Evolutionary conservation across 2,329 filamentous ascomycete species (phyloP).

Genomic region (Pseudogymnoascus sp.): DNA sequence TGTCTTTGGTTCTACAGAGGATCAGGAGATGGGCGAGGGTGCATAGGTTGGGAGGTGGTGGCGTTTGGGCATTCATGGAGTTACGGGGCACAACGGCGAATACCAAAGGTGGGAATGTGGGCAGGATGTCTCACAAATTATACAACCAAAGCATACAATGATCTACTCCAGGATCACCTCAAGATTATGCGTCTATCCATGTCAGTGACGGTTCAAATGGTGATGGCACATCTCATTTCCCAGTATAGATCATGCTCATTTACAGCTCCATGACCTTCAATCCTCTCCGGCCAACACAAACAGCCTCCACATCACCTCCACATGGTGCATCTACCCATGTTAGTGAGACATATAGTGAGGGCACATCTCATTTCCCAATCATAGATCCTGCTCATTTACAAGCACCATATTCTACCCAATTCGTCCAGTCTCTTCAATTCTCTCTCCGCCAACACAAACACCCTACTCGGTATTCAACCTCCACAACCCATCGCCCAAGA

Average conservation of each 20-base stretch:
- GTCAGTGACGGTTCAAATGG: background rate
- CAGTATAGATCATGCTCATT: background rate
- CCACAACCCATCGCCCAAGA: conserved; percentile 90
- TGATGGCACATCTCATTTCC: background rate
- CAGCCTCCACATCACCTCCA: background rate
- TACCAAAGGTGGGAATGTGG: background rate
- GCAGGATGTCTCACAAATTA: background rate
- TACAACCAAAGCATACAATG: background rate
- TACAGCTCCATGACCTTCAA: background rate
- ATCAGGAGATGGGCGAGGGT: conserved; percentile 33
- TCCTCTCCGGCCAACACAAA: too few relatives aligned
- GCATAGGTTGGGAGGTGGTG: conserved; percentile 26
- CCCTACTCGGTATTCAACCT: conserved; percentile 31
- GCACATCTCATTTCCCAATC: background rate
- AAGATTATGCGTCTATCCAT: background rate
- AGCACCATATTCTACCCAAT: background rate
- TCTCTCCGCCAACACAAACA: background rate
- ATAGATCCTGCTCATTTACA: background rate
- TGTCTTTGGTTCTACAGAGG: conserved; percentile 32
- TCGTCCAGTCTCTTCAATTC: background rate
- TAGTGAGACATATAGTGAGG: background rate
- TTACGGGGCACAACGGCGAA: background rate
- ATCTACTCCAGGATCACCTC: background rate
- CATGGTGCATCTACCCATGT: background rate
- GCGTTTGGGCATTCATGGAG: background rate